These are phyloP conservation scores for Penicillium cinerascens DNA, from an alignment of 495 filamentous ascomycete species.

Conservation along the genomic window DNA sequence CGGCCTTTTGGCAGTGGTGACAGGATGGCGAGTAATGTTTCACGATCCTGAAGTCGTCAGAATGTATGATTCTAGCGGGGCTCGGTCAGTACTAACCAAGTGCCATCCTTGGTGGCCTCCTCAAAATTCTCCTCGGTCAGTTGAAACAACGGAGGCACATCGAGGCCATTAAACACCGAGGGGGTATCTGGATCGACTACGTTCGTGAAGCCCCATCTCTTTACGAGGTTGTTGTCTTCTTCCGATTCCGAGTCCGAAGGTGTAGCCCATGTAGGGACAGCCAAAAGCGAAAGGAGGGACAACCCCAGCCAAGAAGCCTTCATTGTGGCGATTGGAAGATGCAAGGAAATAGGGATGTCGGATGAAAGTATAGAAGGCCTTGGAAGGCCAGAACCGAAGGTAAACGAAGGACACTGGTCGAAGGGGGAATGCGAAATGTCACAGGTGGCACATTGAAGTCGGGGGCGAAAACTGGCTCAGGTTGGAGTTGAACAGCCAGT, in stretches of 20 bases:
- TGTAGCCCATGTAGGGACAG: slow-evolving; percentile 43
- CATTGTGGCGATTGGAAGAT: slow-evolving; percentile 29
- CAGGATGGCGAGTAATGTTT: slow-evolving; percentile 78
- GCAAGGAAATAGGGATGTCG: slow-evolving; percentile 9
- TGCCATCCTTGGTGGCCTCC: slow-evolving; percentile 57
- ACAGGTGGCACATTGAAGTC: slow-evolving; percentile 38
- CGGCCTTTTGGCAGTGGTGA: slow-evolving; percentile 73
- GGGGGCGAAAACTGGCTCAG: slow-evolving; percentile 18
- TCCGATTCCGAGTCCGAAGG: slow-evolving; percentile 21
- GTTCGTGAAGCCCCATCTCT: slow-evolving; percentile 18
- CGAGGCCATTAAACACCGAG: slow-evolving; percentile 76
- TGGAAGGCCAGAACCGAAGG: slow-evolving; percentile 5
- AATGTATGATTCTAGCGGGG: not conserved
- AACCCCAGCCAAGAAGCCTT: slow-evolving; percentile 36
- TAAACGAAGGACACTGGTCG: slow-evolving; percentile 24
- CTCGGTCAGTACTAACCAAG: slow-evolving; percentile 45
- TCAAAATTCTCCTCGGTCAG: slow-evolving; percentile 55
- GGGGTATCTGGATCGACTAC: slow-evolving; percentile 20
- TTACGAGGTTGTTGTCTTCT: slow-evolving; percentile 21
- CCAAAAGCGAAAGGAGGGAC: slow-evolving; percentile 43
- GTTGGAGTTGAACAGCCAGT: slow-evolving; percentile 9
- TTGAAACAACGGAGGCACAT: slow-evolving; percentile 71
- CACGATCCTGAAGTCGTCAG: slow-evolving; percentile 53
- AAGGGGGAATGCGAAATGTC: slow-evolving; percentile 23
- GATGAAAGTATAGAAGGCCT: slow-evolving; percentile 18